A percentile compares a stretch with the other conserved stretches of the same genome.
phyloP scores from a whole-genome alignment of 768 basidiomycete genomes.

The Candolleomyces aberdarensis region DNA sequence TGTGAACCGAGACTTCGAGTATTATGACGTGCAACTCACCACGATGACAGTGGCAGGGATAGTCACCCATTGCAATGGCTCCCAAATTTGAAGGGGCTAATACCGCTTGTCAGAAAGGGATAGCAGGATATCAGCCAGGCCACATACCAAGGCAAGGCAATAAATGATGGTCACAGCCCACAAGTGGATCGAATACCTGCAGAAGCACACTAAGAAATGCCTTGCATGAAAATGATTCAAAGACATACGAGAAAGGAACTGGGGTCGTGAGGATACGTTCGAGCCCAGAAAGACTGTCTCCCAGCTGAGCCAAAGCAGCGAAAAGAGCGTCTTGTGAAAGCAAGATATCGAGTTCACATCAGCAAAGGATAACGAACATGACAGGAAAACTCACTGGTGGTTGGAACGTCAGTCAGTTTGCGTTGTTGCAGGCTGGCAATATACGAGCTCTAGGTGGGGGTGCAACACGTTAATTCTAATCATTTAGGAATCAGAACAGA shows the following conservation, averaged over 20 bases:
- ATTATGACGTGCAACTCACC: constrained; percentile 29
- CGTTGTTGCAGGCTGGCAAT: constrained; percentile 57
- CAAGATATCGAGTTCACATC: not conserved
- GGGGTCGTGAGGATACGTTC: constrained; percentile 75
- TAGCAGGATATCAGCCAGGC: not conserved
- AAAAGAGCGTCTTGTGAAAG: constrained; percentile 41
- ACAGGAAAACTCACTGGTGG: constrained; percentile 43
- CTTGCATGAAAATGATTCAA: not conserved
- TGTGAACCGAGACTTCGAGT: not conserved
- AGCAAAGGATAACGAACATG: not conserved
- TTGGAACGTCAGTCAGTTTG: constrained; percentile 56
- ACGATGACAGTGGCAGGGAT: constrained; percentile 58
- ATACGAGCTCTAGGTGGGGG: constrained; percentile 55
- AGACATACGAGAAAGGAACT: constrained; percentile 66
- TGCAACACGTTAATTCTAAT: not conserved
- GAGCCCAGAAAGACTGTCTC: constrained; percentile 64
- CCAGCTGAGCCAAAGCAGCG: constrained; percentile 48
- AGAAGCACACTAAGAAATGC: not conserved
- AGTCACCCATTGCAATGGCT: constrained; percentile 53
- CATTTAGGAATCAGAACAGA: no score
- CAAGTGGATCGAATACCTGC: constrained; percentile 64
- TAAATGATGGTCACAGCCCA: constrained; percentile 66
- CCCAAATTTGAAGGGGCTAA: constrained; percentile 66
- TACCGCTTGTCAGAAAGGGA: constrained; percentile 2
- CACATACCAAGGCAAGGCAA: constrained; percentile 53